Evolutionary conservation across 202 grass and related monocot species (phyloP), one percentile per base, ranked within the genome.

Genomic region (Schoenoplectus tabernaemontani): DNA sequence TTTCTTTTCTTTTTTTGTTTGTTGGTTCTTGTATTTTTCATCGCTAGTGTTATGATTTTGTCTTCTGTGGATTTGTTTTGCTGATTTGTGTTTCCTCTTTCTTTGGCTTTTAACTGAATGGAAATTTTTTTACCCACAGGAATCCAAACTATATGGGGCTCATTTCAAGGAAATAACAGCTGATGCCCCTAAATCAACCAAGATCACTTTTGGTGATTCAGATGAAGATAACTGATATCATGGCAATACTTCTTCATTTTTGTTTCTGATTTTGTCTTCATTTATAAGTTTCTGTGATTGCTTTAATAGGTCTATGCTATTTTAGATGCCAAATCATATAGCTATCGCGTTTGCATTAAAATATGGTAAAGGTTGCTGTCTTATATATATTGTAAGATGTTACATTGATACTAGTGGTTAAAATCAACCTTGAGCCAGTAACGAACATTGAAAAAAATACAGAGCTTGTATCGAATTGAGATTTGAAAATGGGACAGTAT

Each of bases 141-240:
- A 97, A 88, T 93, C 94, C 7, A 91, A 97, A 76, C 15, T 97
- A 61, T 97, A 97, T 83, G 94, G 94, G 7, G 84, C 94, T 22
- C 94, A 97, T 63, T 97, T 88, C 66, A 97, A 87, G 68, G 93
- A 97, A 90, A 91, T 97, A 73, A 88, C 72, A 66, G 91, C 69
- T 32, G 91, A 93, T 87, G 94, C 94, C 77, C 94, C 94, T 24
- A 91, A 92, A 84, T 85, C 94, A 8, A 93, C 89, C 19, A 93
- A 97, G 57, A 93, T 97, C 17, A 97, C 89, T 17, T 97, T 97
- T 56, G 51, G 67, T 57, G 88, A 97, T 81, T 97, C 91, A 16
- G 87, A 88, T 13, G 94, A 97, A 79, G 90, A 97, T 93, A 84
- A 88, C 17, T 42, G 16, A 48, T 81, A 26, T 50, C 11, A 81